phyloP scores from a whole-genome alignment of 495 filamentous ascomycete genomes.

The Cladorrhinum samala region DNA sequence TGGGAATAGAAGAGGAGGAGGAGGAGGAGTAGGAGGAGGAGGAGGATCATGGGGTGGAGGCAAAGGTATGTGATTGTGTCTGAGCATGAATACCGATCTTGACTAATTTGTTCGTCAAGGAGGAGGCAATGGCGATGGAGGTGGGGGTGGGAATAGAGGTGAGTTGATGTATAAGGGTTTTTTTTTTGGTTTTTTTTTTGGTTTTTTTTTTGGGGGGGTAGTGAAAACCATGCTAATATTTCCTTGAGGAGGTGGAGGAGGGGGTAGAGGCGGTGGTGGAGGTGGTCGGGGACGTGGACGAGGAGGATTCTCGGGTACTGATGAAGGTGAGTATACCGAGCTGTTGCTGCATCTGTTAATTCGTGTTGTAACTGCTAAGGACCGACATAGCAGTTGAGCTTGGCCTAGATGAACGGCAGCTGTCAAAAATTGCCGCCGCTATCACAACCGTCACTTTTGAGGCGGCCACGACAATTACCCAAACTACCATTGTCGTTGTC shows the following conservation, averaged over 20 bases:
- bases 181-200: background rate
- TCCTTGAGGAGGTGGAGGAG: too few relatives aligned
- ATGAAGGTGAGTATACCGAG: background rate
- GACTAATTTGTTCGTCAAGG: slow-evolving; percentile 1
- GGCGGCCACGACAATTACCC: slow-evolving; percentile 16
- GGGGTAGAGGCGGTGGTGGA: slow-evolving; percentile 8
- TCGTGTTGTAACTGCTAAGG: background rate
- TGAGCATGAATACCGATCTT: background rate
- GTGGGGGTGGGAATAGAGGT: background rate
- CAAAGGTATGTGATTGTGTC: too few relatives aligned
- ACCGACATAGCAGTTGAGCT: background rate
- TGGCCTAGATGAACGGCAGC: background rate
- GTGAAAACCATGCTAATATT: slow-evolving; percentile 1
- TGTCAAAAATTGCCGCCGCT: slow-evolving; percentile 9
- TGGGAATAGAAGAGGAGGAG: background rate
- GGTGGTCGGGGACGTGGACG: slow-evolving; percentile 6
- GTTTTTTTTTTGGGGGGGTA: background rate
- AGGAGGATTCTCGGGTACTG: background rate
- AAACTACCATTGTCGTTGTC: slow-evolving; percentile 11
- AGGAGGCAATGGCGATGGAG: background rate
- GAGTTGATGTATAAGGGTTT: background rate
- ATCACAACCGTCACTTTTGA: slow-evolving; percentile 15
- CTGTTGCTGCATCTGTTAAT: background rate
- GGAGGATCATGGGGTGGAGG: background rate
- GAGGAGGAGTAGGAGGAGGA: background rate